Conservation (phyloP, 2,329 filamentous ascomycete species). For the Thelonectria discophora region DNA sequence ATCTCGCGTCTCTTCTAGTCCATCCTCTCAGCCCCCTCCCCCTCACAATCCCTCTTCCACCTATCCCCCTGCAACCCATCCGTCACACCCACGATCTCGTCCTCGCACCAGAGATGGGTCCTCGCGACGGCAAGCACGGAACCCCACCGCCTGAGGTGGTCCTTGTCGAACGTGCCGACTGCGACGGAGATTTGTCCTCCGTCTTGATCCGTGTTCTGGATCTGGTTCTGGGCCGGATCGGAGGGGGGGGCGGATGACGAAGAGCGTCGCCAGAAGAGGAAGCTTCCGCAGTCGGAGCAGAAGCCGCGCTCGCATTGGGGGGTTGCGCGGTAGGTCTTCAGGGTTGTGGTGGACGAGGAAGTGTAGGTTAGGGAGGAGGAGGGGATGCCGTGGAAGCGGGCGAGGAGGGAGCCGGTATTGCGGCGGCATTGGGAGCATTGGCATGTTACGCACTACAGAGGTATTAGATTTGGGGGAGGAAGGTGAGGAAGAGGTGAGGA, state of each 20-base stretch:
- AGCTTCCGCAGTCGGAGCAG: constrained; percentile 59
- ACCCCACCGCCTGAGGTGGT: constrained; percentile 53
- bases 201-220: no score
- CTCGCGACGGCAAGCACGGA: constrained; percentile 49
- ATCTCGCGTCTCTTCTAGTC: neutral
- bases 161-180: constrained; percentile 56
- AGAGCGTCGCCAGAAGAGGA: constrained; percentile 56
- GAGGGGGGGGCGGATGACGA: no score
- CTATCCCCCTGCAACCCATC: constrained; percentile 49
- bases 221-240: no score
- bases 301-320: constrained; percentile 55
- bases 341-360: constrained; percentile 40
- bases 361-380: constrained; percentile 47
- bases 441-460: constrained; percentile 54
- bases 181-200: constrained; percentile 46
- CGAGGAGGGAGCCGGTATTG: constrained; percentile 58
- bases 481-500: neutral
- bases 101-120: constrained; percentile 53
- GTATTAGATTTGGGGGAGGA: neutral
- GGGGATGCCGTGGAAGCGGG: constrained; percentile 52
- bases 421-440: constrained; percentile 66
- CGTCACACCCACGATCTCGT: constrained; percentile 59
- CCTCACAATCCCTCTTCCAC: constrained; percentile 34
- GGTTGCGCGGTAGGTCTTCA: constrained; percentile 53
- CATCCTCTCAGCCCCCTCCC: constrained; percentile 35